Evolutionary conservation across 2,329 filamentous ascomycete genomes (phyloP).

Genomic region (Colletotrichum caudatum): DNA sequence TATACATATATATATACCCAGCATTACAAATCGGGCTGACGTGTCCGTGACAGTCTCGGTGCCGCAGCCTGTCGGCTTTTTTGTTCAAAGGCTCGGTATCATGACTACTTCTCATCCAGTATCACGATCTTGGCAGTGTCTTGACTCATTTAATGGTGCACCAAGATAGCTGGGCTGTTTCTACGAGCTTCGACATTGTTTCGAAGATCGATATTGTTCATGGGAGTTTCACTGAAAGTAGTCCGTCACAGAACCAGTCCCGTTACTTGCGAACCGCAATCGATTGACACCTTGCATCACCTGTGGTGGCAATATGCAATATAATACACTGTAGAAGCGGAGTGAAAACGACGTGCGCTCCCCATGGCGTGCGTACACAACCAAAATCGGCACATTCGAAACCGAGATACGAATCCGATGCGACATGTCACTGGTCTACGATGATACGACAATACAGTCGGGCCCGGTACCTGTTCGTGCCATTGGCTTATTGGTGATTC

Average conservation of each 20-base stretch:
- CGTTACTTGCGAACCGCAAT: too few species aligned
- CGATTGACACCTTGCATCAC: too few species aligned
- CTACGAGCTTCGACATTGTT: neutral
- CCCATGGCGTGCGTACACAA: neutral
- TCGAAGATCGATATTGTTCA: neutral
- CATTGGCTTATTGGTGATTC: neutral
- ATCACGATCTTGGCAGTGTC: too few species aligned
- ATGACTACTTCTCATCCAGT: too few species aligned
- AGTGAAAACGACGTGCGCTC: neutral
- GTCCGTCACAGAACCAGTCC: neutral
- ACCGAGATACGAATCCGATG: too few species aligned
- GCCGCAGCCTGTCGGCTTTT: neutral
- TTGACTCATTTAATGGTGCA: neutral
- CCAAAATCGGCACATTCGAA: neutral
- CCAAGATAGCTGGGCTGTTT: too few species aligned
- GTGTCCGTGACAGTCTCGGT: neutral
- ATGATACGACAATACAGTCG: neutral
- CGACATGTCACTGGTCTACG: too few species aligned
- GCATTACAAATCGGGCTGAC: neutral
- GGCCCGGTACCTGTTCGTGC: neutral
- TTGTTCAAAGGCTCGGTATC: neutral
- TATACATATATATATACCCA: too few species aligned
- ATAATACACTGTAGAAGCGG: neutral
- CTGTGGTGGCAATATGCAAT: too few species aligned
- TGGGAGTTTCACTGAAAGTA: neutral